A percentile compares a stretch with the other conserved stretches of the same genome.
Evolutionary conservation across 306 rosid species (phyloP).

Genomic region (Casuarina cunninghamiana): DNA sequence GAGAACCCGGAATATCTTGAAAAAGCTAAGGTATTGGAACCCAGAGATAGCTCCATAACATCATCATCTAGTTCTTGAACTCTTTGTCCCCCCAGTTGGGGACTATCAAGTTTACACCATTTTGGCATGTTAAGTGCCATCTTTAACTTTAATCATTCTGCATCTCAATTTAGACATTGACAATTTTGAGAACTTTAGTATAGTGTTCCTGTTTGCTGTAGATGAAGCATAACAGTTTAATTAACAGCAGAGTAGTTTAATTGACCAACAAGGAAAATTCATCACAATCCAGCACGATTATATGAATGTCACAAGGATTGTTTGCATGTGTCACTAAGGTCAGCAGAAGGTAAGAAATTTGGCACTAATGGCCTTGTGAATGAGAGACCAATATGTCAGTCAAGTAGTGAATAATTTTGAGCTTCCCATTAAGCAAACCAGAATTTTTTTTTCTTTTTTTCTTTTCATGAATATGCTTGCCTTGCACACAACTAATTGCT

Average conservation of each 20-base stretch:
- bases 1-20: constrained; percentile 54
- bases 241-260: background rate
- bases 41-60: background rate
- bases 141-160: background rate
- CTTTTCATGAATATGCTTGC: no score
- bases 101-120: no score
- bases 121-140: background rate
- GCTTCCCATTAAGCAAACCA: no score
- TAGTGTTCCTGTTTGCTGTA: background rate
- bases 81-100: no score
- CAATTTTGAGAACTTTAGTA: background rate
- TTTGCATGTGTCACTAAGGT: background rate
- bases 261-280: background rate
- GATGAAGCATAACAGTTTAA: background rate
- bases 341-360: background rate
- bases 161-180: background rate
- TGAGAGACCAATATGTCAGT: no score
- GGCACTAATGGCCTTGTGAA: no score
- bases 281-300: background rate
- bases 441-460: no score
- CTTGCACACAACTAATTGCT: no score
- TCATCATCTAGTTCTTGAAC: background rate
- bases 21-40: constrained; percentile 66
- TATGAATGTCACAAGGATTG: background rate
- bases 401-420: no score